Evolutionary conservation across 805 yeast species (phyloP).

Genomic region (Lipomyces kockii): DNA sequence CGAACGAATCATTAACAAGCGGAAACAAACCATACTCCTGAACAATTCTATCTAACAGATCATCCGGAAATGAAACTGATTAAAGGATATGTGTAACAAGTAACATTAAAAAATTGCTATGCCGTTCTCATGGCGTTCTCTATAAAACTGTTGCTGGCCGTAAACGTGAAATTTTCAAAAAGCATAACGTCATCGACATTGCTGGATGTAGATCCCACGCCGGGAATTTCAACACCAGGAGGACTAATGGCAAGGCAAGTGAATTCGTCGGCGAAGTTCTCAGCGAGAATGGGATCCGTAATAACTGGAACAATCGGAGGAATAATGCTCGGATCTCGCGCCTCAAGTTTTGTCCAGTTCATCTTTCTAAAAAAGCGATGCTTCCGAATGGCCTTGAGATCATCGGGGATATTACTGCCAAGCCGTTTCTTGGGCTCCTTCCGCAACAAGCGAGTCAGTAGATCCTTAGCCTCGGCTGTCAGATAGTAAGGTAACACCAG

Average conservation of each 20-base stretch:
- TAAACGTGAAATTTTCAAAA: conserved; percentile 34
- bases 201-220: not conserved
- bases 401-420: conserved; percentile 55
- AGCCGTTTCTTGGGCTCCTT: conserved; percentile 71
- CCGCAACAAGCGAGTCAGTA: conserved; percentile 65
- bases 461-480: conserved; percentile 78
- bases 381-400: conserved; percentile 58
- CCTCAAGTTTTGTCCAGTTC: conserved; percentile 65
- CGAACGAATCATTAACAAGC: not conserved
- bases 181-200: conserved; percentile 1
- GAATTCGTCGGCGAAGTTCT: conserved; percentile 80
- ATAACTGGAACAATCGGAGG: conserved; percentile 87
- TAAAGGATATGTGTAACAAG: too few relatives aligned
- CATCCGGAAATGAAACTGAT: not conserved
- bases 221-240: conserved; percentile 32
- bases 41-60: not conserved
- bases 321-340: conserved; percentile 52
- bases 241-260: conserved; percentile 59
- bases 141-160: conserved; percentile 34
- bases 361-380: conserved; percentile 79
- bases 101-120: not conserved
- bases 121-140: conserved; percentile 29
- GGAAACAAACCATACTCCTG: not conserved
- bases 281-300: conserved; percentile 81
- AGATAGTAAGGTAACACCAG: conserved; percentile 74